Evolutionary conservation across 352 stramenopile genomes (phyloP).

Genomic region (Globisporangium echinulatum): DNA sequence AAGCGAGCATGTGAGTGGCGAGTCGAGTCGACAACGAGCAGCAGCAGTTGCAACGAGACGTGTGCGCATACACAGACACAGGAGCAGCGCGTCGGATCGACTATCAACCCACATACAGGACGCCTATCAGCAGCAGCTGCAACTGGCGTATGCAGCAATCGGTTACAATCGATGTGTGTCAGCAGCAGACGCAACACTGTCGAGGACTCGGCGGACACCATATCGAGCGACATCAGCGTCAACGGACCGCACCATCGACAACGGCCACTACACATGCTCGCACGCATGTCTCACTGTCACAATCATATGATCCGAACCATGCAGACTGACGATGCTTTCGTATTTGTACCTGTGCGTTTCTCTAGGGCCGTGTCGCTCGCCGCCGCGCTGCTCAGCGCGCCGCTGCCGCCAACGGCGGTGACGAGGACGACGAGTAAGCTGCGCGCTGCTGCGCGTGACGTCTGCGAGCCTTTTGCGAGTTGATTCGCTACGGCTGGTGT

Average conservation of each 20-base stretch:
- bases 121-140: too few relatives aligned
- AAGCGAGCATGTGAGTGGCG: too few relatives aligned
- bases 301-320: background rate
- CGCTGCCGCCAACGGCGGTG: conserved; percentile 83
- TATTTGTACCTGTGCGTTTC: conserved; percentile 1
- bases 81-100: too few relatives aligned
- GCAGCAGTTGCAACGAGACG: background rate
- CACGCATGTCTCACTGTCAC: background rate
- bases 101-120: too few relatives aligned
- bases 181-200: too few relatives aligned
- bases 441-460: conserved; percentile 11
- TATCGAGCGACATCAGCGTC: background rate
- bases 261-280: too few relatives aligned
- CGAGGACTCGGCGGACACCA: too few relatives aligned
- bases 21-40: background rate
- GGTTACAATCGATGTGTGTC: too few relatives aligned
- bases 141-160: too few relatives aligned
- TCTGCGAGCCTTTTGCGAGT: conserved; percentile 11
- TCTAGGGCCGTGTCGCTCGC: conserved; percentile 92
- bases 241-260: background rate
- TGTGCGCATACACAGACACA: too few relatives aligned
- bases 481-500: conserved; percentile 12
- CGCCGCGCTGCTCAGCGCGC: conserved; percentile 91
- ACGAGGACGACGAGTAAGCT: conserved; percentile 82
- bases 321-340: background rate